Base-by-base conservation (phyloP, 495 filamentous ascomycete genomes). In the Aspergillus coremiiformis region DNA sequence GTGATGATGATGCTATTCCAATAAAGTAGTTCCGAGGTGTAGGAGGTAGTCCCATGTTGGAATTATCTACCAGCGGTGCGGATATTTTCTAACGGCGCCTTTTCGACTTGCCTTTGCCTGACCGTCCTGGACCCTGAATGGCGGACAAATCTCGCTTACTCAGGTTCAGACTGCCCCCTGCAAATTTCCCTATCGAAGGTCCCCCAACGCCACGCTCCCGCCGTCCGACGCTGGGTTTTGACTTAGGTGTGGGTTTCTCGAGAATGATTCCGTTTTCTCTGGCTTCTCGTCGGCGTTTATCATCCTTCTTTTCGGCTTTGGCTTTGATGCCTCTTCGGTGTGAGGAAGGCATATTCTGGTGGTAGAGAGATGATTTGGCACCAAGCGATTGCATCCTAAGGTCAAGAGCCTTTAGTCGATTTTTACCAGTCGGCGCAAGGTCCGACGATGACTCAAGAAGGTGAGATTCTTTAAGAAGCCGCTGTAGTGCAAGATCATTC, bases 401-500 rank as follows among this genome's bases (percentile, higher is more conserved):
- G 63, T 97, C 90, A 23, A 86, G 75, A 7, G 90, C 90, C 65
- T 86, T 89, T 53, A 87, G 80, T 21, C 79, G 76, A 60, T 80
- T 80, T 55, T 77, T 80, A 14, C 86, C 85, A 0, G 79, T 78
- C 1, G 78, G 76, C 5, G 79, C 73, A 39, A 86, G 81, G n/a
- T 78, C 77, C 9, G 73, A 73, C 2, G 82, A 75, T 0, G 75
- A 67, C 14, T 90, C 84, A 47, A 98, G 83, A 30, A 98, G 84
- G 68, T 96, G 92, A 1, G 92, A 96, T 74, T 98, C 93, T 52
- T 83, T 76, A 10, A 98, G 81, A 10, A 98, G 79, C 14, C 90
- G 81, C 60, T 96, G 91, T 17, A 98, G 78, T 9, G 86, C 90
- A 20, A 97, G 80, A 59, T 98, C 93, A 63, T 96, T 93, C 68